A percentile compares a stretch with the other conserved stretches of the same genome.
Evolutionary conservation across 1,284 basidiomycete genomes (phyloP).

Genomic region (Anthracocystis setariae): DNA sequence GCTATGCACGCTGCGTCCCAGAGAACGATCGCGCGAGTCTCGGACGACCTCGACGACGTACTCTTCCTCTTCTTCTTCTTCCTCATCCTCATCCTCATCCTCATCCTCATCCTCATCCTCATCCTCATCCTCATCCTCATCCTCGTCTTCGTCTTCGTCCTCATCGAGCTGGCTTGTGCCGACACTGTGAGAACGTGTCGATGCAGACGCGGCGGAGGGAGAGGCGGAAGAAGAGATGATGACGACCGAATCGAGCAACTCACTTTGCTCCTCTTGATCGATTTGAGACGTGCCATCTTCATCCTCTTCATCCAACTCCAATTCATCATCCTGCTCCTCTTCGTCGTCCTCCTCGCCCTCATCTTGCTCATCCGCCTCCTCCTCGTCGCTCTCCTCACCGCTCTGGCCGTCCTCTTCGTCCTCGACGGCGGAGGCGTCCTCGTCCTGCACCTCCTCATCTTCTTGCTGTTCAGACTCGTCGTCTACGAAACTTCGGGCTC

Average conservation of each 20-base stretch:
- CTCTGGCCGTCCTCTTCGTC: neutral
- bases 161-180: neutral
- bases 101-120: too few species aligned
- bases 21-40: constrained; percentile 24
- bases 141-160: constrained; percentile 10
- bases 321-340: neutral
- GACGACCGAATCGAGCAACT: constrained; percentile 11
- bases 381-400: constrained; percentile 8
- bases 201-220: neutral
- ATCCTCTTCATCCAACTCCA: constrained; percentile 5
- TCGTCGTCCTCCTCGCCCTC: constrained; percentile 8
- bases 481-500: constrained; percentile 4
- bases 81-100: too few species aligned
- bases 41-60: constrained; percentile 24
- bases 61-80: constrained; percentile 10
- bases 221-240: constrained; percentile 21
- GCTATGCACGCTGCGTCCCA: constrained; percentile 15
- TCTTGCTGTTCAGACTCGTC: constrained; percentile 10
- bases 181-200: neutral
- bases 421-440: neutral
- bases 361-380: constrained; percentile 7
- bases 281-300: constrained; percentile 15
- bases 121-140: too few species aligned
- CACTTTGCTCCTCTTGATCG: constrained; percentile 18
- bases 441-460: neutral